phyloP scores from a whole-genome alignment of 2,329 filamentous ascomycete species.

The Didymosphaeria variabile region DNA sequence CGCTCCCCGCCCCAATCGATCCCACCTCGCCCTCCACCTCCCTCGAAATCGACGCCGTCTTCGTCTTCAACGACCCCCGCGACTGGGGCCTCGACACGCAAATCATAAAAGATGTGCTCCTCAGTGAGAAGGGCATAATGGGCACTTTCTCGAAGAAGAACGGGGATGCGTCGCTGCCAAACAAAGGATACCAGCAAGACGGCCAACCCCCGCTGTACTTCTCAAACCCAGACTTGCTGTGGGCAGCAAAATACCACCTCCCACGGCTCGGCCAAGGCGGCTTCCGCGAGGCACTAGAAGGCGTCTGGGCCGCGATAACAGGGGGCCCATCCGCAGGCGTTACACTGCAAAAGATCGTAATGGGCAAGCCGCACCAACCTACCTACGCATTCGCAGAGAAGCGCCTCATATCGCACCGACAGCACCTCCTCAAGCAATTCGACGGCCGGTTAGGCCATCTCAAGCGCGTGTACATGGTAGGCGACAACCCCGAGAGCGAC shows the following conservation, averaged over 20 bases:
- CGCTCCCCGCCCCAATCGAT: conserved; percentile 63
- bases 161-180: conserved; percentile 69
- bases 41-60: conserved; percentile 86
- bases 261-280: conserved; percentile 91
- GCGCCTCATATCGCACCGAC: conserved; percentile 70
- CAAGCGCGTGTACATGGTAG: conserved; percentile 89
- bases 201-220: conserved; percentile 84
- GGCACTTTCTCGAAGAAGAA: conserved; percentile 83
- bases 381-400: conserved; percentile 89
- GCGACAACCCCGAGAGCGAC: conserved; percentile 79
- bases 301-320: conserved; percentile 79
- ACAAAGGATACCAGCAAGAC: conserved; percentile 83
- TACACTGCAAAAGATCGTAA: conserved; percentile 69
- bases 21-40: conserved; percentile 58
- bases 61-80: conserved; percentile 94
- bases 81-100: conserved; percentile 95
- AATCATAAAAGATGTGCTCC: conserved; percentile 81
- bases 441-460: conserved; percentile 57
- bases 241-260: conserved; percentile 84
- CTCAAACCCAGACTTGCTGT: conserved; percentile 88
- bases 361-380: conserved; percentile 81
- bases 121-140: conserved; percentile 79
- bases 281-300: conserved; percentile 82
- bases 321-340: conserved; percentile 62
- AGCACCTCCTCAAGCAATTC: conserved; percentile 54